These are phyloP conservation scores for Euphorbia schlechtendalii DNA, from an alignment of 441 rosid species.

Conservation along the genomic window DNA sequence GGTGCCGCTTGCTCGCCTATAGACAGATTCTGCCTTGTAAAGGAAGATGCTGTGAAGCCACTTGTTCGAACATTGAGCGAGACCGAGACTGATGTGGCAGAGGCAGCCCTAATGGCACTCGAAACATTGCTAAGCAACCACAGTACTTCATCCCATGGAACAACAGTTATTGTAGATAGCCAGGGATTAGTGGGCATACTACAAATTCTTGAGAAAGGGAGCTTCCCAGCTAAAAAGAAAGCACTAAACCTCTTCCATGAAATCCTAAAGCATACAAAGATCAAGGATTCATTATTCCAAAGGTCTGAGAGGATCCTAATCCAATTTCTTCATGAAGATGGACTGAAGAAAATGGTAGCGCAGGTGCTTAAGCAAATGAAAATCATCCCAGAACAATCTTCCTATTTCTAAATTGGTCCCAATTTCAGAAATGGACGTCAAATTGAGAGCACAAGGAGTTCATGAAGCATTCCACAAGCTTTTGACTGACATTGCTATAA, in stretches of 20 bases:
- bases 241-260: conserved; percentile 42
- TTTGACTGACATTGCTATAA: background rate
- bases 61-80: conserved; percentile 37
- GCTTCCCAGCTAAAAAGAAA: conserved; percentile 34
- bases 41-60: conserved; percentile 46
- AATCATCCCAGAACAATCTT: conserved; percentile 47
- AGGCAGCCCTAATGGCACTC: conserved; percentile 46
- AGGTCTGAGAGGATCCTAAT: conserved; percentile 43
- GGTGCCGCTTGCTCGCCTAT: conserved; percentile 39
- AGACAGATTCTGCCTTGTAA: conserved; percentile 47
- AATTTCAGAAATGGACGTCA: background rate
- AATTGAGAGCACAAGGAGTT: background rate
- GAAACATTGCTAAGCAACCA: conserved; percentile 42
- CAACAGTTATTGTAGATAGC: conserved; percentile 37
- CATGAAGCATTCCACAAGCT: too few relatives aligned
- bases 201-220: conserved; percentile 45
- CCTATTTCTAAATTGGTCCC: conserved; percentile 33
- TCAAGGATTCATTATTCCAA: conserved; percentile 14
- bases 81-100: conserved; percentile 36
- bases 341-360: conserved; percentile 40
- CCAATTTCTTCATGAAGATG: conserved; percentile 38
- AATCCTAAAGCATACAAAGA: conserved; percentile 30
- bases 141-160: conserved; percentile 27
- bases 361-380: conserved; percentile 40
- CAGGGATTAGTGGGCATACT: conserved; percentile 38